Percentiles rank a stretch among this genome's conserved stretches.
phyloP scores from a whole-genome alignment of 2,329 filamentous ascomycete genomes.

The Colletotrichum noveboracense region DNA sequence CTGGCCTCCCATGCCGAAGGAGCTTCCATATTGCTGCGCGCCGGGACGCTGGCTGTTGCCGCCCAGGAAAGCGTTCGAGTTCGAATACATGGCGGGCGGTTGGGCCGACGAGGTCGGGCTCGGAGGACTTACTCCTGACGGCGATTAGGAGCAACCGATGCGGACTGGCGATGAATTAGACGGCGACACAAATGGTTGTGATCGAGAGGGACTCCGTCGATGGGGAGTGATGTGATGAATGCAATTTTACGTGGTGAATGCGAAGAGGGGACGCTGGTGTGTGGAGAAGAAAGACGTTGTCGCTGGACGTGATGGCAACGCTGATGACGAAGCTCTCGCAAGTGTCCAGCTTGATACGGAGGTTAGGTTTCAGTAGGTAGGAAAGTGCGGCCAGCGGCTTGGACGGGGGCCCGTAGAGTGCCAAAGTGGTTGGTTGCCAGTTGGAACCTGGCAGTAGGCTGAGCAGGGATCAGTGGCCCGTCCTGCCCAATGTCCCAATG shows the following conservation, averaged over 20 bases:
- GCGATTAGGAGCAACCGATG: background rate
- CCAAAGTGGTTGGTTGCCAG: constrained; percentile 14
- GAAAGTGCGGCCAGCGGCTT: constrained; percentile 21
- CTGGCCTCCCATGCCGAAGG: constrained; percentile 51
- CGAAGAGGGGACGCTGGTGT: background rate
- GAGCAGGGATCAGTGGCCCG: constrained; percentile 7
- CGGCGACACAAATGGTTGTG: background rate
- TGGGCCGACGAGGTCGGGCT: constrained; percentile 15
- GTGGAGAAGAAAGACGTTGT: background rate
- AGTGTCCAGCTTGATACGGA: constrained; percentile 25
- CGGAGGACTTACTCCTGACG: background rate
- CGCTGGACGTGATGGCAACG: constrained; percentile 9
- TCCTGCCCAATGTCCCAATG: background rate
- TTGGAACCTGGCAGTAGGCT: constrained; percentile 19
- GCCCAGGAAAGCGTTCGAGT: constrained; percentile 85
- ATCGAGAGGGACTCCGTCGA: constrained; percentile 9
- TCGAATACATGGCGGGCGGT: constrained; percentile 77
- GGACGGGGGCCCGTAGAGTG: constrained; percentile 5
- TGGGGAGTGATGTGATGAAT: background rate
- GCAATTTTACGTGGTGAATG: background rate
- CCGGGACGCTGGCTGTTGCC: constrained; percentile 78
- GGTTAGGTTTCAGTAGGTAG: constrained; percentile 22
- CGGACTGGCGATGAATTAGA: background rate
- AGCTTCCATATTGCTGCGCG: constrained; percentile 63
- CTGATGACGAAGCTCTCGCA: constrained; percentile 25